A percentile compares a stretch with the other conserved stretches of the same genome.
phyloP scores from a whole-genome alignment of 2,329 filamentous ascomycete genomes.

The Aspergillus bombycis region DNA sequence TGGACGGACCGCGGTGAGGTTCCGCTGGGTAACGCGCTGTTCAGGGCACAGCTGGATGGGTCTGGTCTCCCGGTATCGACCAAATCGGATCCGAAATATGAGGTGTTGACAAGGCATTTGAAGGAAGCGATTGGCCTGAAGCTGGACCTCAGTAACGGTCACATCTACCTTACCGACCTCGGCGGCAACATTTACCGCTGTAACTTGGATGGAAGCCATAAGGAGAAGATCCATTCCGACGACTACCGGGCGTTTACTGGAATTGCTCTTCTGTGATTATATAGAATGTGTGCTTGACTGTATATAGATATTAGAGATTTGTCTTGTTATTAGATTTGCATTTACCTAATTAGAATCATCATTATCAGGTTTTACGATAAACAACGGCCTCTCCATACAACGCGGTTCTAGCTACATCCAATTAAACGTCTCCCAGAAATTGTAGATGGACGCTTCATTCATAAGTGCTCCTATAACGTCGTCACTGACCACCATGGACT shows the following conservation, averaged over 20 bases:
- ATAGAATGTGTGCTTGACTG: background rate
- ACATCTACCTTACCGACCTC: conserved; percentile 4
- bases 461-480: conserved; percentile 11
- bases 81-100: background rate
- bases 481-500: conserved; percentile 1
- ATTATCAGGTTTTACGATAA: background rate
- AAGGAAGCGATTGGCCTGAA: conserved; percentile 8
- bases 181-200: conserved; percentile 6
- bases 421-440: conserved; percentile 14
- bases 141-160: background rate
- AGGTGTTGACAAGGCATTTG: conserved; percentile 1
- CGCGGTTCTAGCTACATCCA: background rate
- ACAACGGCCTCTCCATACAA: too few species aligned
- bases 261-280: background rate
- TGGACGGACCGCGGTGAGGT: conserved; percentile 66
- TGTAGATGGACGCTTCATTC: conserved; percentile 10
- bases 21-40: conserved; percentile 58
- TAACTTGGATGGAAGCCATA: background rate
- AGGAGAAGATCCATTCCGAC: conserved; percentile 1
- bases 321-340: background rate
- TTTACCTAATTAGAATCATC: background rate
- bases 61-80: background rate
- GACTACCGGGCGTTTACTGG: conserved; percentile 6
- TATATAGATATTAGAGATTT: background rate
- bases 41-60: conserved; percentile 31